These are phyloP conservation scores for Saccharomyces hybrid DNA, from an alignment of 1,139 yeast species.

Conservation along the genomic window DNA sequence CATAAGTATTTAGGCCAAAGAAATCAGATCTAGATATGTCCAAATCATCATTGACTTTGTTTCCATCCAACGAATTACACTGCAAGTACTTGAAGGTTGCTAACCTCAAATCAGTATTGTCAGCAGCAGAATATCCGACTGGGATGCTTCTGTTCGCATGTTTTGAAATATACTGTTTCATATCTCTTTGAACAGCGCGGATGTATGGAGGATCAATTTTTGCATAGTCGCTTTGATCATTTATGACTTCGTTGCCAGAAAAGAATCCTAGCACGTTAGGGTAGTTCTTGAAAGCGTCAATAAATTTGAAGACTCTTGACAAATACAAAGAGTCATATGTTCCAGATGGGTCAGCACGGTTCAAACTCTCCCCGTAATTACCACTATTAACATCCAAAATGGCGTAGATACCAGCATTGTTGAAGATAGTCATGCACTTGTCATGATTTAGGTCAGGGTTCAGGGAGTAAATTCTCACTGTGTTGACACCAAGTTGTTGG, in stretches of 20 bases:
- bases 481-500: constrained; percentile 71
- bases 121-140: constrained; percentile 92
- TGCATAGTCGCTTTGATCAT: constrained; percentile 66
- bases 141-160: constrained; percentile 71
- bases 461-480: constrained; percentile 61
- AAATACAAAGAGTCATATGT: constrained; percentile 62
- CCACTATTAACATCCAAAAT: constrained; percentile 86
- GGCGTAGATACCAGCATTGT: constrained; percentile 83
- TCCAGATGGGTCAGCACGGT: constrained; percentile 66
- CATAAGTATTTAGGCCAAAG: constrained; percentile 86
- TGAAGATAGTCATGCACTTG: constrained; percentile 78
- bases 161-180: constrained; percentile 67
- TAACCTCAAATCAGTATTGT: constrained; percentile 60
- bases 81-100: constrained; percentile 78
- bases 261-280: constrained; percentile 86
- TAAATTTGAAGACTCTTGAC: constrained; percentile 68
- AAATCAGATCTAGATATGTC: constrained; percentile 71
- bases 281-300: constrained; percentile 76
- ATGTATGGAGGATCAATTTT: constrained; percentile 55
- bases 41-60: constrained; percentile 36
- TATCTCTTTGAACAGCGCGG: constrained; percentile 88
- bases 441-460: constrained; percentile 78
- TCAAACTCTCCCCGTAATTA: constrained; percentile 50
- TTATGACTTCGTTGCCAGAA: constrained; percentile 88
- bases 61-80: constrained; percentile 48